These are phyloP conservation scores for Curvularia hawaiiensis DNA, from an alignment of 2,329 filamentous ascomycete genomes.

Conservation along the genomic window DNA sequence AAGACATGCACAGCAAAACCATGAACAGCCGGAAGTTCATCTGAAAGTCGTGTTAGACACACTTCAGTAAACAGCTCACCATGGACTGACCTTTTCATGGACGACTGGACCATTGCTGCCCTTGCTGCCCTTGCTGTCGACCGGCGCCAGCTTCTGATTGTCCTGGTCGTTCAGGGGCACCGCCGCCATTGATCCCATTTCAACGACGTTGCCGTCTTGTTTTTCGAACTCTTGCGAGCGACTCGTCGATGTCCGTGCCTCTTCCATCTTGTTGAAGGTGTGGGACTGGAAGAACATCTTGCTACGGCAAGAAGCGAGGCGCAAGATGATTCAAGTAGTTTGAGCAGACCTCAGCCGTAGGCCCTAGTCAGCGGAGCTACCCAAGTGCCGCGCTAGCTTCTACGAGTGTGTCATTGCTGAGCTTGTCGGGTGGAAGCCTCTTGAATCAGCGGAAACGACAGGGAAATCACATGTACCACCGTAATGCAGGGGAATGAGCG, in stretches of 20 bases:
- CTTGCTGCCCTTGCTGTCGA: constrained; percentile 10
- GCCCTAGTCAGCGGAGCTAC: constrained; percentile 4
- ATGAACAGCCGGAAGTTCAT: constrained; percentile 54
- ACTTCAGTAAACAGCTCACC: no score
- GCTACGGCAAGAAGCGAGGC: not conserved
- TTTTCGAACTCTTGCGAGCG: constrained; percentile 20
- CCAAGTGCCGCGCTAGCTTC: constrained; percentile 4
- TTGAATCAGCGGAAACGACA: constrained; percentile 1
- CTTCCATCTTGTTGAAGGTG: constrained; percentile 18
- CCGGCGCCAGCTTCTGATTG: constrained; percentile 20
- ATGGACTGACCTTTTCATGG: constrained; percentile 29
- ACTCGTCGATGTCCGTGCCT: constrained; percentile 1
- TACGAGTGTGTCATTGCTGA: not conserved
- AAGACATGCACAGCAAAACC: constrained; percentile 63
- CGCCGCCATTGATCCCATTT: constrained; percentile 20
- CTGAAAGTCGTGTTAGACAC: constrained; percentile 9
- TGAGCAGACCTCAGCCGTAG: not conserved
- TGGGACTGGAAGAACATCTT: constrained; percentile 2
- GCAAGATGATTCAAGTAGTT: constrained; percentile 12
- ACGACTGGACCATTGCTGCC: constrained; percentile 26
- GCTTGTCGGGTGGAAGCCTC: not conserved
- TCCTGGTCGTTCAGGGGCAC: constrained; percentile 29
- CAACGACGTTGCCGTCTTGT: constrained; percentile 18
- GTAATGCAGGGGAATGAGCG: constrained; percentile 8
- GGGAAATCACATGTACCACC: constrained; percentile 17